Evolutionary conservation across 2,329 filamentous ascomycete genomes (phyloP), one percentile per base, ranked within the genome.

Genomic region (Bimuria novae-zelandiae): DNA sequence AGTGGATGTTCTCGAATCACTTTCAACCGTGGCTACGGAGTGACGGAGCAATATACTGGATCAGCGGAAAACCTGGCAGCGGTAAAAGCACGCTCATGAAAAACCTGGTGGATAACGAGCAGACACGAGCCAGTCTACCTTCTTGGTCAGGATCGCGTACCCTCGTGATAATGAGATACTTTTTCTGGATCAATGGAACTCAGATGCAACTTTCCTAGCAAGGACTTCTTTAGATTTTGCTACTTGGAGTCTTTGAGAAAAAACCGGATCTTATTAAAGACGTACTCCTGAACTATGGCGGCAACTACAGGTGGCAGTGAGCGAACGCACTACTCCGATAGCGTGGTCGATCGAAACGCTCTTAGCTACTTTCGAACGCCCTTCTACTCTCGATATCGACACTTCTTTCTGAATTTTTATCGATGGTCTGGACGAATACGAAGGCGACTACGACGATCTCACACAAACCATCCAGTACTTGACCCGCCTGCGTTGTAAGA

Each of bases 401-500:
- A 27, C 25, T 27, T 6, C 6, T 5, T 27, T 27, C 10, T 27
- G 25, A 5, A 27, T 27, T 27, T 61, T 63, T 43, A 54, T 63
- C 22, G 58, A 63, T 37, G 60, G 60, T 12, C 32, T 63, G 6
- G 59, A 61, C 17, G 56, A 60, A 42, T 61, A 51, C 35, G 35
- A 43, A 12, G 59, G 55, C 7, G 44, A 62, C 29, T 35, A 54
- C 36, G 11, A 12, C 2, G 52, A 63, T 12, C n/a, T 59, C 11
- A 39, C 57, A 2, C n/a, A 36, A 7, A 16, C 73, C 10, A 17
- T 55, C 2, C 14, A 52, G 74, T 11, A 69, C 11, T 27, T 51
- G 17, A 14, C 14, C 4, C 14, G 10, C n/a, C 22, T 25, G 23
- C 8, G 47, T 29, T 17, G 48, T n/a, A 55, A 55, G 19, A 4